phyloP scores from a whole-genome alignment of 2,329 filamentous ascomycete species.

The Colletotrichum sp. region DNA sequence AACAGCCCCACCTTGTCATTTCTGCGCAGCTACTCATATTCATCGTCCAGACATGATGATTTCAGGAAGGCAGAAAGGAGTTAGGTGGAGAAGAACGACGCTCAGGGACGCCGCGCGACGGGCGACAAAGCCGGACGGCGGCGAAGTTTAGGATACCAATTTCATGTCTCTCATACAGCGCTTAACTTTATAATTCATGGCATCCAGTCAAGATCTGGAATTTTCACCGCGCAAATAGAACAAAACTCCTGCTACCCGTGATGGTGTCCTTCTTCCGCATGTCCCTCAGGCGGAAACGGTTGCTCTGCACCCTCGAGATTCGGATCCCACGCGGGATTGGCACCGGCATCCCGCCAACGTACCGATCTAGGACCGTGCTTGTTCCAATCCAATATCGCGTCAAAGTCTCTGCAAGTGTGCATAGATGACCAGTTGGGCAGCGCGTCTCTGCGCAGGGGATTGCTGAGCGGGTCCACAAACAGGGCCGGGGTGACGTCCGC shows the following conservation, averaged over 20 bases:
- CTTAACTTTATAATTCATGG: not conserved
- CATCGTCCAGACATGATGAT: no score
- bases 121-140: no score
- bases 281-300: conserved; percentile 2
- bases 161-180: not conserved
- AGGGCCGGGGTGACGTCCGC: conserved; percentile 11
- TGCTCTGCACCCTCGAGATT: not conserved
- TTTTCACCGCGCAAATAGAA: not conserved
- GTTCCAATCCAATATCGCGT: conserved; percentile 14
- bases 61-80: not conserved
- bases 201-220: no score
- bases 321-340: conserved; percentile 12
- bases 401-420: conserved; percentile 15
- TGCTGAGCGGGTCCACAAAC: conserved; percentile 11
- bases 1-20: no score
- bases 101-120: not conserved
- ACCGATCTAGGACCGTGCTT: conserved; percentile 10
- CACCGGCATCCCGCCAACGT: conserved; percentile 14
- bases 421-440: conserved; percentile 14
- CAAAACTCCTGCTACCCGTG: not conserved
- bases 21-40: no score
- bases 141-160: not conserved
- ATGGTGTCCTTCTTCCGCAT: not conserved
- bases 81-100: accelerated
- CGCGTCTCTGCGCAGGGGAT: not conserved